Evolutionary conservation across 768 basidiomycete species (phyloP), one percentile per base, ranked within the genome.

Genomic region (Amanita rimosa): DNA sequence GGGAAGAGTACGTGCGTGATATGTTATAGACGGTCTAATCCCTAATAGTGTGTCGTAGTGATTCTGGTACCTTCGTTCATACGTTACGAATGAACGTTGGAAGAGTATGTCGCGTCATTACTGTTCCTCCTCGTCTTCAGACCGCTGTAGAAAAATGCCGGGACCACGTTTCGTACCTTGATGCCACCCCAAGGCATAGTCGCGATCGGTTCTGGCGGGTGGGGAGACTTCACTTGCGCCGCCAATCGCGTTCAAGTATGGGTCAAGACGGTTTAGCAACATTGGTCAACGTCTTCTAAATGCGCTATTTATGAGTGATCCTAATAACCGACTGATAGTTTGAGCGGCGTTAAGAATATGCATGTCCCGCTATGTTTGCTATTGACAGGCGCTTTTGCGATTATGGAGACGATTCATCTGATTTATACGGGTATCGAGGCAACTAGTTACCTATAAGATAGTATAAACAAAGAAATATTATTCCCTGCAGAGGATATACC

Each of bases 31-130:
- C 33, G 6, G 5, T 37, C 17, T 9, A 51, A 46, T 22, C 26
- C n/a, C 53, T 35, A 14, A 22, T 13, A n/a, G 27, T 33, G 11
- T 39, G 26, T 41, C 16, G 2, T 29, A 51, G 53, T 24, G 46
- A 24, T 46, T 60, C 67, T 21, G 54, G 64, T 49, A 53, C 56
- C 51, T 63, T 62, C 41, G 52, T 67, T 38, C 71, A 75, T 50
- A 68, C 64, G 47, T 64, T 83, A 49, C 76, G 77, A 52, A 86
- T 87, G 83, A 74, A 78, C 54, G 76, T 85, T 54, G 81, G 81
- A 40, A 57, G 57, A 47, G 84, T 84, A 44, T 59, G 80, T 70
- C 35, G 24, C 49, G 3, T 53, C 38, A 42, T 26, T 24, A 49
- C 21, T 24, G 46, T 21, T 34, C 48, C 48, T 21, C 10, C 14